A percentile compares a stretch with the other conserved stretches of the same genome.
These are phyloP conservation scores for Saccharomyces jurei DNA, from an alignment of 805 yeast genomes.

Conservation along the genomic window DNA sequence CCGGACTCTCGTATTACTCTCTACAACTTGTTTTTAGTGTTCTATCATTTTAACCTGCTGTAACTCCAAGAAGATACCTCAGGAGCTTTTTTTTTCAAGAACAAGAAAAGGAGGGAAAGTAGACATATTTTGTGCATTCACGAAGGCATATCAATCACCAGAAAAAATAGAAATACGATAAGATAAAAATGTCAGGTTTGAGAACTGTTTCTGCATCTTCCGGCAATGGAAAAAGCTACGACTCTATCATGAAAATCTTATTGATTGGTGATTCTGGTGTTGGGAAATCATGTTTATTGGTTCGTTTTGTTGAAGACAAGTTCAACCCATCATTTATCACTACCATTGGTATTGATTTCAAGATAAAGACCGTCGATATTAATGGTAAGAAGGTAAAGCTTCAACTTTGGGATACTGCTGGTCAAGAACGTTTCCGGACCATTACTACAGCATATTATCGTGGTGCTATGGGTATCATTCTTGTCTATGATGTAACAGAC, in stretches of 20 bases:
- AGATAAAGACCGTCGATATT: constrained; percentile 89
- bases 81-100: not conserved
- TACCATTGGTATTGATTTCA: constrained; percentile 96
- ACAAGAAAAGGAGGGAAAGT: not conserved
- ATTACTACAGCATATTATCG: constrained; percentile 89
- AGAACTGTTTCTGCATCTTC: constrained; percentile 25
- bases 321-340: constrained; percentile 95
- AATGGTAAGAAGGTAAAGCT: constrained; percentile 89
- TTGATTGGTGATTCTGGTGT: constrained; percentile 92
- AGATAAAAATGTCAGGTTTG: constrained; percentile 23
- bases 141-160: not conserved
- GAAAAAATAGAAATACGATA: not conserved
- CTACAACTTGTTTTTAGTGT: not conserved
- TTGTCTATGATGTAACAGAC: constrained; percentile 79
- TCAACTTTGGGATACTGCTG: constrained; percentile 97
- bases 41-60: not conserved
- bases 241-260: constrained; percentile 83
- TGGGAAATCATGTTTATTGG: constrained; percentile 80
- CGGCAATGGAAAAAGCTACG: constrained; percentile 41
- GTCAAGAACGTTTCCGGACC: constrained; percentile 93
- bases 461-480: constrained; percentile 81
- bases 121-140: not conserved
- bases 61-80: not conserved
- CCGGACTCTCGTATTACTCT: not conserved
- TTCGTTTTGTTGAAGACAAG: constrained; percentile 92